These are phyloP conservation scores for Albizia julibrissin DNA, from an alignment of 306 rosid species.

Conservation along the genomic window DNA sequence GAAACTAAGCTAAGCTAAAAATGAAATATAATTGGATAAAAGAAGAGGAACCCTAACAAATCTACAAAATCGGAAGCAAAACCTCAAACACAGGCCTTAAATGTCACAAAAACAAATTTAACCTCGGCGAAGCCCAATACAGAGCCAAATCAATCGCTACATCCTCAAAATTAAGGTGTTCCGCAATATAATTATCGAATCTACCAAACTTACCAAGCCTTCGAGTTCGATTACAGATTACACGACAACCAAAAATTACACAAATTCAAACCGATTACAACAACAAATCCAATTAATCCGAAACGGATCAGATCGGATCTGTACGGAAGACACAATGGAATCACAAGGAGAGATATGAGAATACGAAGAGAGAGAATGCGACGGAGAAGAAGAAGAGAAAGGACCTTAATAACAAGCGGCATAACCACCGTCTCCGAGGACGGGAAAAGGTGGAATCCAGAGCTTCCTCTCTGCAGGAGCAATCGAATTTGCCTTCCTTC, in stretches of 20 bases:
- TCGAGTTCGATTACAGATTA: neutral
- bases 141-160: neutral
- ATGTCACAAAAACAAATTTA: neutral
- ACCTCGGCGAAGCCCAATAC: neutral
- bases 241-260: neutral
- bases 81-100: neutral
- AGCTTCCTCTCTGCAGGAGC: conserved; percentile 38
- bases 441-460: conserved; percentile 70
- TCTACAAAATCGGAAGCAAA: neutral
- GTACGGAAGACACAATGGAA: neutral
- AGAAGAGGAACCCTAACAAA: neutral
- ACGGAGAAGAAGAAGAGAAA: neutral
- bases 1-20: neutral
- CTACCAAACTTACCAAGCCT: neutral
- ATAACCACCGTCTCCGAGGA: conserved; percentile 71
- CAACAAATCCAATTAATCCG: neutral
- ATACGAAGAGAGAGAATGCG: neutral
- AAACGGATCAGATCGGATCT: conserved; percentile 14
- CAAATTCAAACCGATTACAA: neutral
- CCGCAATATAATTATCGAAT: neutral
- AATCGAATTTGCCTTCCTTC: neutral
- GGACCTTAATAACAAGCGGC: conserved; percentile 63
- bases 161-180: conserved; percentile 14
- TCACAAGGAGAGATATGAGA: neutral
- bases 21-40: neutral